Conservation (phyloP, 1,139 yeast genomes). For the Saccharomyces hybrid region DNA sequence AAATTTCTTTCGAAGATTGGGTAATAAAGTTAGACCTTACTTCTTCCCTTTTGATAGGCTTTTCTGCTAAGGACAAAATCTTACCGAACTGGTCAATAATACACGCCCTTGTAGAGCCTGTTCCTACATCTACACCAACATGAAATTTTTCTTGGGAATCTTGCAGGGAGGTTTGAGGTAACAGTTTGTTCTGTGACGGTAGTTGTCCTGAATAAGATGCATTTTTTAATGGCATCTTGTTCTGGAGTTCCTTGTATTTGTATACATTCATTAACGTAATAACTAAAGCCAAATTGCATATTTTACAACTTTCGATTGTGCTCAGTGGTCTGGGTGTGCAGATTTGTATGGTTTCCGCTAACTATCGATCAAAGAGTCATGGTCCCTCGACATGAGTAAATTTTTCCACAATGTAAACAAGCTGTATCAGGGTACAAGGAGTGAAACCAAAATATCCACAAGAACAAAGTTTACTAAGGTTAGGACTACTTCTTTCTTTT, state of each 20-base stretch:
- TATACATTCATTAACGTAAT: neutral
- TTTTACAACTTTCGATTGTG: neutral
- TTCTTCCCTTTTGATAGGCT: constrained; percentile 71
- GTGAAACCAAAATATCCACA: neutral
- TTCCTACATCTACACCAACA: constrained; percentile 95
- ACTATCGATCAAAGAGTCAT: too few species aligned
- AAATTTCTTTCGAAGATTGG: constrained; percentile 87
- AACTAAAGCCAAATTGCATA: too few species aligned
- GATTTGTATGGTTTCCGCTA: neutral
- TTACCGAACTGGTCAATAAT: constrained; percentile 77
- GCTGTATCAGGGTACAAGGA: too few species aligned
- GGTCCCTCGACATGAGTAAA: too few species aligned
- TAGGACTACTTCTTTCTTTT: too few species aligned
- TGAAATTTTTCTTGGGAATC: constrained; percentile 39
- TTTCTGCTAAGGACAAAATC: constrained; percentile 71
- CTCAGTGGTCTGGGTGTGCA: constrained; percentile 1
- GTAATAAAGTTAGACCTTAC: constrained; percentile 64
- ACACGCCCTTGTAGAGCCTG: constrained; percentile 96
- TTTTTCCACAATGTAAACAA: too few species aligned
- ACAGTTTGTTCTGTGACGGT: neutral
- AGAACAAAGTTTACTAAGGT: too few species aligned
- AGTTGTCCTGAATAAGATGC: neutral
- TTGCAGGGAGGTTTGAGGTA: neutral
- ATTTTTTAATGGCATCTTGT: neutral
- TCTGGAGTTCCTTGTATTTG: neutral